Conservation (phyloP, 2,329 filamentous ascomycete genomes). For the Chaetomium globosum region DNA sequence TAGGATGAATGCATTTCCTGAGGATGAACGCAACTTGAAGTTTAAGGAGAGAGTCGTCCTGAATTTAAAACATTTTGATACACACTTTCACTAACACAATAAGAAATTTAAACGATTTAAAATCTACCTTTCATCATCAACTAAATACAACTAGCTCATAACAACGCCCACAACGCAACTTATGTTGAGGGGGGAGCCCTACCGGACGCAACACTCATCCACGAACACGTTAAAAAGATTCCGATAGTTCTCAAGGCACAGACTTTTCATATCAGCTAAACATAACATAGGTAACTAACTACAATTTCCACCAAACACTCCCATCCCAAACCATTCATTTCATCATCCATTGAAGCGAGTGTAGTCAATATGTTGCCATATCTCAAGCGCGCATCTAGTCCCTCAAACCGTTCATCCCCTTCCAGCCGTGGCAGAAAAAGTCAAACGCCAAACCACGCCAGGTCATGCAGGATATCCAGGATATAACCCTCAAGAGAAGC, state of each 20-base stretch:
- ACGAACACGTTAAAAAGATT: not conserved
- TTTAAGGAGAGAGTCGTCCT: too few species aligned
- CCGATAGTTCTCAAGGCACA: constrained; percentile 13
- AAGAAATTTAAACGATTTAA: not conserved
- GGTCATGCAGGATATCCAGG: constrained; percentile 24
- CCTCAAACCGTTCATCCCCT: not conserved
- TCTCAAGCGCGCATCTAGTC: constrained; percentile 20
- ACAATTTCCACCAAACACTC: not conserved
- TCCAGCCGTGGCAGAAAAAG: constrained; percentile 13
- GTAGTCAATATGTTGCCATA: constrained; percentile 27
- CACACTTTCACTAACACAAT: not conserved
- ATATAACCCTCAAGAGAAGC: constrained; percentile 30
- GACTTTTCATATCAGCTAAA: constrained; percentile 20
- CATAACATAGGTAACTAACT: constrained; percentile 6
- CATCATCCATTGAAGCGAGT: constrained; percentile 15
- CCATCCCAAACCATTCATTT: not conserved
- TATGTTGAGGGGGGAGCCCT: too few species aligned
- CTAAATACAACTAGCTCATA: too few species aligned
- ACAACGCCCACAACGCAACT: too few species aligned
- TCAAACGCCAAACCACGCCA: constrained; percentile 25
- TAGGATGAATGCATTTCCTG: too few species aligned
- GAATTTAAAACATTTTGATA: too few species aligned
- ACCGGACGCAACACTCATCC: not conserved
- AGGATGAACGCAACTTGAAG: not conserved
- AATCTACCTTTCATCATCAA: too few species aligned